These are phyloP conservation scores for Dactylellina haptotyla DNA, from an alignment of 2,329 filamentous ascomycete species.

Conservation along the genomic window DNA sequence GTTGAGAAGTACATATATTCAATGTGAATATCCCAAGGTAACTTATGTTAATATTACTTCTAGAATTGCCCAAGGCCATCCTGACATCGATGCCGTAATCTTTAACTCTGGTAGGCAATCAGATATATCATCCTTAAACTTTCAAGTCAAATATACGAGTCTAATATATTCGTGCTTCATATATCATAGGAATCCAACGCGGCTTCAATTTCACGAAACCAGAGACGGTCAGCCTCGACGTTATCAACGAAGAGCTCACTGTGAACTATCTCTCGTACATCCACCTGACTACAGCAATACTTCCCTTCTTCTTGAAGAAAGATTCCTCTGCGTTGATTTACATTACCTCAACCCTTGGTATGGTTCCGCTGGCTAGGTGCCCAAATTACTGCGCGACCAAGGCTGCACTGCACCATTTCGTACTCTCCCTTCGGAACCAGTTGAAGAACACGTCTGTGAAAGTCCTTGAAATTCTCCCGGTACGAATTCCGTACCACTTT, in stretches of 20 bases:
- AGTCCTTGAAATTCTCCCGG: conserved; percentile 66
- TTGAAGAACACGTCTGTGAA: conserved; percentile 60
- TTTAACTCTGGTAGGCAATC: conserved; percentile 66
- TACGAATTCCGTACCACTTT: neutral
- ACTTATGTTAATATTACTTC: conserved; percentile 45
- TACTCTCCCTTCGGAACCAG: conserved; percentile 64
- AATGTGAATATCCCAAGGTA: conserved; percentile 25
- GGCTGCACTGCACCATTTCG: conserved; percentile 66
- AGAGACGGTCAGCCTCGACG: conserved; percentile 62
- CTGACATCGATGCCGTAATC: conserved; percentile 68
- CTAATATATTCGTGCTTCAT: neutral
- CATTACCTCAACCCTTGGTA: conserved; percentile 64
- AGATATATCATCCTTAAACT: neutral
- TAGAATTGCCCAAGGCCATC: conserved; percentile 62
- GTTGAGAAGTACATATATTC: conserved; percentile 60
- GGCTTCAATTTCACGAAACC: conserved; percentile 65
- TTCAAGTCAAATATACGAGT: neutral
- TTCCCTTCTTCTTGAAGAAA: conserved; percentile 63
- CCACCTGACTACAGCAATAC: conserved; percentile 63
- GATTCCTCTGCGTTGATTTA: conserved; percentile 59
- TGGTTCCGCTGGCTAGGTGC: conserved; percentile 65
- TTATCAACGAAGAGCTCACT: conserved; percentile 63
- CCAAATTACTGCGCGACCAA: conserved; percentile 68
- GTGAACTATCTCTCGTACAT: conserved; percentile 66
- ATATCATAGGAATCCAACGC: conserved; percentile 62